Conservation (phyloP, 2,329 filamentous ascomycete species). For the Diaporthe batatas region DNA sequence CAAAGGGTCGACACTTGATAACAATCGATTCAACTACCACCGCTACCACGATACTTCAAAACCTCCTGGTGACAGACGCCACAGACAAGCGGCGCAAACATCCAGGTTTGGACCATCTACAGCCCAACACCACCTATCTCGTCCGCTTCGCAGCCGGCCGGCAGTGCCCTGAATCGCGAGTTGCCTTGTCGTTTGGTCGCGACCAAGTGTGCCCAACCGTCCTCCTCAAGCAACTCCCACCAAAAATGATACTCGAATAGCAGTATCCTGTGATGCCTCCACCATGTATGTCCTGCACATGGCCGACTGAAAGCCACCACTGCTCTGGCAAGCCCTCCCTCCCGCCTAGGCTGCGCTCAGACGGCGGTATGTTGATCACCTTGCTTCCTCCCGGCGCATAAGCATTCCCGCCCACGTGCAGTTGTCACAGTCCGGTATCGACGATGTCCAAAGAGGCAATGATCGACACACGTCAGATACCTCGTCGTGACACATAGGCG, state of each 20-base stretch:
- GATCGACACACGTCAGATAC: background rate
- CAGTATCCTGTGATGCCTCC: slow-evolving; percentile 36
- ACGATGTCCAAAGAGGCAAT: background rate
- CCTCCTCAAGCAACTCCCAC: background rate
- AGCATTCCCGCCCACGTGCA: background rate
- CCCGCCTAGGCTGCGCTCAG: slow-evolving; percentile 13
- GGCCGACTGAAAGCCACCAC: slow-evolving; percentile 3
- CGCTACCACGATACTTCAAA: slow-evolving; percentile 29
- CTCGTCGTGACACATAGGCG: background rate
- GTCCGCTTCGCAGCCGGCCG: slow-evolving; percentile 3
- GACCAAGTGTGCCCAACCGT: slow-evolving; percentile 8
- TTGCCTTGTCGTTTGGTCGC: slow-evolving; percentile 18
- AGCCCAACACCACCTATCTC: background rate
- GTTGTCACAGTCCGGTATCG: background rate
- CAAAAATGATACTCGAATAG: slow-evolving; percentile 31
- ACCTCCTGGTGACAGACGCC: slow-evolving; percentile 24
- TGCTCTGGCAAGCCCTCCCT: slow-evolving; percentile 3
- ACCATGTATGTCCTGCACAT: slow-evolving; percentile 13
- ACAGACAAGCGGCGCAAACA: slow-evolving; percentile 20
- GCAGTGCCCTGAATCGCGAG: slow-evolving; percentile 18
- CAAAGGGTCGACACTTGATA: slow-evolving; percentile 17
- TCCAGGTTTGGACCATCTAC: slow-evolving; percentile 2
- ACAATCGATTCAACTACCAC: slow-evolving; percentile 36
- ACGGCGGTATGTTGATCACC: slow-evolving; percentile 8
- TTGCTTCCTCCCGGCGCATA: background rate